Percentiles rank a stretch among this genome's conserved stretches.
Conservation (phyloP, 1,139 yeast genomes). For the Suhomyces anneliseae region DNA sequence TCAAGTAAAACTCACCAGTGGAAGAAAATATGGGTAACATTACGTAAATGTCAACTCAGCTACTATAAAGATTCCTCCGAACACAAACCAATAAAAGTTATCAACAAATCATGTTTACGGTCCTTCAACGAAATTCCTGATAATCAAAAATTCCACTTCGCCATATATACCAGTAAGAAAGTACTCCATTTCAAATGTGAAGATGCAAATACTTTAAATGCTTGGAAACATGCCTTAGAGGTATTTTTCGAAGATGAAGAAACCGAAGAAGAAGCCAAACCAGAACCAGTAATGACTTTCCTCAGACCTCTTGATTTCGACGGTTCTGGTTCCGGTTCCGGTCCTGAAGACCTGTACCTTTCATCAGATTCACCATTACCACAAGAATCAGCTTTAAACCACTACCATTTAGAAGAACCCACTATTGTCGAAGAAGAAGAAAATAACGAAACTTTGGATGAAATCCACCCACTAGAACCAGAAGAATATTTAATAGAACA, state of each 20-base stretch:
- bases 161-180: constrained; percentile 39
- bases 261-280: neutral
- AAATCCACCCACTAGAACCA: constrained; percentile 2
- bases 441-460: neutral
- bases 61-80: constrained; percentile 60
- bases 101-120: constrained; percentile 24
- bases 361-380: constrained; percentile 22
- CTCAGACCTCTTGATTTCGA: neutral
- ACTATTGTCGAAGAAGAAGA: constrained; percentile 5
- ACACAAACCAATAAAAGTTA: constrained; percentile 53
- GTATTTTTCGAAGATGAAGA: constrained; percentile 22
- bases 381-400: neutral
- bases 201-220: constrained; percentile 30
- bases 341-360: constrained; percentile 18
- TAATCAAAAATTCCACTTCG: constrained; percentile 37
- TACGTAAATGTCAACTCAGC: constrained; percentile 54
- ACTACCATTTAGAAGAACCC: neutral
- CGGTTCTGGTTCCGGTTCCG: constrained; percentile 5
- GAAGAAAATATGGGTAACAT: constrained; percentile 59
- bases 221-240: constrained; percentile 42
- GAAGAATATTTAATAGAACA: constrained; percentile 41
- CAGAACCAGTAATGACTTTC: neutral
- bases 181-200: constrained; percentile 46
- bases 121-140: constrained; percentile 33
- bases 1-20: constrained; percentile 34